These are phyloP conservation scores for Marasmius sp. DNA, from an alignment of 1,284 basidiomycete genomes.

Conservation along the genomic window DNA sequence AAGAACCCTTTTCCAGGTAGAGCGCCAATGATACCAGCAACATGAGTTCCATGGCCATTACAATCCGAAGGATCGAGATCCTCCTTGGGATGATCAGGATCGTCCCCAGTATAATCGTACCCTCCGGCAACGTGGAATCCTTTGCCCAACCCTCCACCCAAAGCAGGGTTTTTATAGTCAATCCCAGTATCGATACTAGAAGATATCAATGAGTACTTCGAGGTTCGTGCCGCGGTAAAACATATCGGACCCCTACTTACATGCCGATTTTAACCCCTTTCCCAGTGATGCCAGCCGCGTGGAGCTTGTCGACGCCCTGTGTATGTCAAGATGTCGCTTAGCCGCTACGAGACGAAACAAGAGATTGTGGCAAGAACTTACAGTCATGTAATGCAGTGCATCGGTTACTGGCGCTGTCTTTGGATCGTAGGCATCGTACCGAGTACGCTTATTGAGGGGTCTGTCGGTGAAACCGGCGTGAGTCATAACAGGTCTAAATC, in stretches of 20 bases:
- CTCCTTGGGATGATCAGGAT: background rate
- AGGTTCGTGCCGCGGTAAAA: background rate
- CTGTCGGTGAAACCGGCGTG: too few relatives aligned
- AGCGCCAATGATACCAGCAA: background rate
- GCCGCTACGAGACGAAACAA: background rate
- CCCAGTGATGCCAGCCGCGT: conserved; percentile 48
- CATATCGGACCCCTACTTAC: conserved; percentile 17
- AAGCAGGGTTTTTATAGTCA: background rate
- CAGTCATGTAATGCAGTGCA: too few relatives aligned
- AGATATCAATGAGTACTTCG: too few relatives aligned
- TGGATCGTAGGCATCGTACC: too few relatives aligned
- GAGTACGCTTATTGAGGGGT: too few relatives aligned
- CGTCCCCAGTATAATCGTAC: background rate
- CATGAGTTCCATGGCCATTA: background rate
- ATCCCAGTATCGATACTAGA: background rate
- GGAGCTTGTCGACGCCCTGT: conserved; percentile 47
- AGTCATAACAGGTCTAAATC: too few relatives aligned
- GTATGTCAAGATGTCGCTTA: background rate
- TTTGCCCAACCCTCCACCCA: background rate
- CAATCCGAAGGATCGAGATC: background rate
- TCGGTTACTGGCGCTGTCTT: too few relatives aligned
- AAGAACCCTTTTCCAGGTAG: background rate
- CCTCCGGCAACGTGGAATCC: background rate
- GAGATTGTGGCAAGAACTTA: background rate
- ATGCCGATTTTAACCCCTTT: conserved; percentile 54